These are phyloP conservation scores for Ligustrum vulgare DNA, from an alignment of 257 asterid genomes.

Conservation along the genomic window DNA sequence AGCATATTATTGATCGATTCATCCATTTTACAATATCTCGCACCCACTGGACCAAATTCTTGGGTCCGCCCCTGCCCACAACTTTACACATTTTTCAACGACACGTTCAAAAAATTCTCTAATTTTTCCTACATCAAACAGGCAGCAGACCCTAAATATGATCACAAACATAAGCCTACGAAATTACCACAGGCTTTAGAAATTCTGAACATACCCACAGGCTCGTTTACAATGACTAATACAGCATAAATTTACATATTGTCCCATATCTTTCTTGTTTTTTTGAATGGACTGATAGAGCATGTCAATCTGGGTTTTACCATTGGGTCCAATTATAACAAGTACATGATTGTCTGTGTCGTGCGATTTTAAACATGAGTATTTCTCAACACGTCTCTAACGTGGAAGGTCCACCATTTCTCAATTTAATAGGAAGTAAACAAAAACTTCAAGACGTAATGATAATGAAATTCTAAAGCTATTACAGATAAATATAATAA, in stretches of 20 bases:
- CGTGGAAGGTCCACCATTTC: not conserved
- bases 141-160: no score
- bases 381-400: not conserved
- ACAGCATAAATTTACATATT: constrained; percentile 4
- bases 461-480: not conserved
- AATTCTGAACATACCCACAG: not conserved
- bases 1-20: no score
- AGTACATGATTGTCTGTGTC: not conserved
- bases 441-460: not conserved
- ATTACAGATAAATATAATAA: not conserved
- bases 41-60: no score
- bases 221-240: not conserved
- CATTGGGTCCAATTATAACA: not conserved
- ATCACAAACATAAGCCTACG: no score
- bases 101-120: no score
- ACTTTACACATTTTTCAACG: no score
- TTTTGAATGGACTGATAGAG: not conserved
- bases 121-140: no score
- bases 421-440: not conserved
- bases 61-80: no score
- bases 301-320: not conserved
- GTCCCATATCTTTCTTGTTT: not conserved
- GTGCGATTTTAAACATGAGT: not conserved
- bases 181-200: no score
- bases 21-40: no score